These are phyloP conservation scores for Podaxis pistillaris DNA, from an alignment of 768 basidiomycete species.

Conservation along the genomic window DNA sequence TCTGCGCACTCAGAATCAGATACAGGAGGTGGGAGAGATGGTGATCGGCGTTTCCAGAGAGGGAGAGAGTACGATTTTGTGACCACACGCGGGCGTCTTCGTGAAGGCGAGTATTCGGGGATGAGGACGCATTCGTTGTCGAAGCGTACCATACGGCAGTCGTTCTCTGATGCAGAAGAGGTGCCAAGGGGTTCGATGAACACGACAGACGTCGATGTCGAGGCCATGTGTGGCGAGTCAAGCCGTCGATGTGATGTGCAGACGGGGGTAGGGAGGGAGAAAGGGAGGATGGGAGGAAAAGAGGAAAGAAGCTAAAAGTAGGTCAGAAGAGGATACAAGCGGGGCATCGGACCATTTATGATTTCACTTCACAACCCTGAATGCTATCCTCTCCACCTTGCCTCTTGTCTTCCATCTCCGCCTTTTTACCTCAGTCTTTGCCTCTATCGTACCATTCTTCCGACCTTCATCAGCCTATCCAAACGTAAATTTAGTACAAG, in stretches of 20 bases:
- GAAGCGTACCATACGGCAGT: conserved; percentile 56
- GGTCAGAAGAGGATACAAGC: neutral
- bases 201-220: conserved; percentile 2
- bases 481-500: too few species aligned
- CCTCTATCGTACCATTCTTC: too few species aligned
- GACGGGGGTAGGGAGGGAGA: neutral
- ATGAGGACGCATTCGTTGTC: conserved; percentile 74
- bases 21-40: neutral
- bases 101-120: conserved; percentile 44
- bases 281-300: neutral
- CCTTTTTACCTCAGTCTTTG: neutral
- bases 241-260: neutral
- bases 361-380: conserved; percentile 1
- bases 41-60: conserved; percentile 41
- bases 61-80: conserved; percentile 70
- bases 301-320: neutral
- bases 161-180: neutral
- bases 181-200: neutral
- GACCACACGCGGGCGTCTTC: conserved; percentile 48
- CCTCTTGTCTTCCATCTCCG: neutral
- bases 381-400: neutral
- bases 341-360: conserved; percentile 9
- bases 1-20: conserved; percentile 3
- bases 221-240: neutral
- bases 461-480: too few species aligned